A percentile compares a stretch with the other conserved stretches of the same genome.
Evolutionary conservation across 2,329 filamentous ascomycete genomes (phyloP).

Genomic region (Clathrospora elynae): DNA sequence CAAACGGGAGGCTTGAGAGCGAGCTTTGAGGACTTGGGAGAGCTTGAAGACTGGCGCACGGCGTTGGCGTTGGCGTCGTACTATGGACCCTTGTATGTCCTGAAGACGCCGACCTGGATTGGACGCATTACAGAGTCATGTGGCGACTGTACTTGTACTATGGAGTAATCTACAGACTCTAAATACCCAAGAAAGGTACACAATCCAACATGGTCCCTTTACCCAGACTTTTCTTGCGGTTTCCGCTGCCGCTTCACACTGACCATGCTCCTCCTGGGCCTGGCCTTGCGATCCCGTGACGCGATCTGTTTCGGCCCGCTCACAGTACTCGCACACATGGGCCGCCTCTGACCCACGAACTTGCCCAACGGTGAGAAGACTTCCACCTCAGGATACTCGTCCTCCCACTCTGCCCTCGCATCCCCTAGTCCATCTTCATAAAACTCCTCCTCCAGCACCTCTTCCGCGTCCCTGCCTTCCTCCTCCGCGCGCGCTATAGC

Average conservation of each 20-base stretch:
- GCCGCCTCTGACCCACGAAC: constrained; percentile 69
- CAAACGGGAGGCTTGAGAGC: neutral
- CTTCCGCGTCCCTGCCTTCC: constrained; percentile 22
- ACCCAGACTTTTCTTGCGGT: constrained; percentile 9
- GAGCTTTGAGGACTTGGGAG: neutral
- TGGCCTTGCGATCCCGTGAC: constrained; percentile 55
- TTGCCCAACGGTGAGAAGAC: constrained; percentile 85
- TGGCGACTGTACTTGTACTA: neutral
- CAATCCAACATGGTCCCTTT: neutral
- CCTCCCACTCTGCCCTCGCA: constrained; percentile 22
- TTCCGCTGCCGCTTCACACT: constrained; percentile 43
- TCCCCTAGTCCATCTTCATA: constrained; percentile 21
- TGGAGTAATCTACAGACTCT: neutral
- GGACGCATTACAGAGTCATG: constrained; percentile 1
- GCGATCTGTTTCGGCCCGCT: constrained; percentile 60
- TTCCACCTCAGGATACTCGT: constrained; percentile 72
- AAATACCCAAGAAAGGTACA: neutral
- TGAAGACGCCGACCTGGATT: neutral
- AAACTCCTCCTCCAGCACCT: constrained; percentile 44
- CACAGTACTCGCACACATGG: constrained; percentile 73
- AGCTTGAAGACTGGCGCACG: neutral
- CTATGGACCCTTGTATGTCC: too few relatives aligned
- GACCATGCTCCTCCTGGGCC: constrained; percentile 74
- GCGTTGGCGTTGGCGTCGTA: neutral
- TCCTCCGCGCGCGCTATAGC: constrained; percentile 17